Conservation (phyloP, 345 rosid genomes). For the Isatis tinctoria region DNA sequence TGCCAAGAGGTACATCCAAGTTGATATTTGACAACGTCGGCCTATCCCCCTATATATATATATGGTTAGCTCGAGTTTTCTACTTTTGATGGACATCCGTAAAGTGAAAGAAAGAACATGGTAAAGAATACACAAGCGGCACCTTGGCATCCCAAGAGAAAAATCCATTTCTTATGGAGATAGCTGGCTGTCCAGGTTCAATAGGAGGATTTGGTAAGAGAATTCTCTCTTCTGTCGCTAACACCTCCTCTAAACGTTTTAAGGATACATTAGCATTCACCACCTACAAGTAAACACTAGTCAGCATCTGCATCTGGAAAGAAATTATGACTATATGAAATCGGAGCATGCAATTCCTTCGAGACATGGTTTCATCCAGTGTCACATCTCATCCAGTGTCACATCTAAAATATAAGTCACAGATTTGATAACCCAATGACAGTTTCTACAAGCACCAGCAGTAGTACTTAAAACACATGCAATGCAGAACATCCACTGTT, state of each 20-base stretch:
- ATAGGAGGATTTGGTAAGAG: slow-evolving; percentile 91
- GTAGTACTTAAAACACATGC: slow-evolving; percentile 3
- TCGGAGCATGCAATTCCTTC: background rate
- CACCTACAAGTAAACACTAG: slow-evolving; percentile 39
- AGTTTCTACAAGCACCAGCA: background rate
- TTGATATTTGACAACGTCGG: slow-evolving; percentile 84
- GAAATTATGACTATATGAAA: slow-evolving; percentile 17
- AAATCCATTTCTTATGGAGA: slow-evolving; percentile 75
- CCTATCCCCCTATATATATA: slow-evolving; percentile 58
- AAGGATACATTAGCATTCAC: slow-evolving; percentile 97
- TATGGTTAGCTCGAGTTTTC: background rate
- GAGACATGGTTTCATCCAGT: background rate
- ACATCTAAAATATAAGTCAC: background rate
- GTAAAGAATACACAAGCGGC: slow-evolving; percentile 1
- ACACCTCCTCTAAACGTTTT: slow-evolving; percentile 91
- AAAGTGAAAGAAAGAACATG: slow-evolving; percentile 13
- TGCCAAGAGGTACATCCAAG: slow-evolving; percentile 81
- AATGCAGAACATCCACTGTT: background rate
- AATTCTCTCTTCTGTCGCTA: slow-evolving; percentile 86
- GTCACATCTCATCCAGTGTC: background rate
- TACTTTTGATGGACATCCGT: background rate
- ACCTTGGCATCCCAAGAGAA: slow-evolving; percentile 99
- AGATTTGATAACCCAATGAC: background rate
- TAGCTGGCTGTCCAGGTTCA: slow-evolving; percentile 66
- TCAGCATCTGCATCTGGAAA: background rate